Base-by-base conservation (phyloP, 1,139 yeast species). In the Pichia sp. region DNA sequence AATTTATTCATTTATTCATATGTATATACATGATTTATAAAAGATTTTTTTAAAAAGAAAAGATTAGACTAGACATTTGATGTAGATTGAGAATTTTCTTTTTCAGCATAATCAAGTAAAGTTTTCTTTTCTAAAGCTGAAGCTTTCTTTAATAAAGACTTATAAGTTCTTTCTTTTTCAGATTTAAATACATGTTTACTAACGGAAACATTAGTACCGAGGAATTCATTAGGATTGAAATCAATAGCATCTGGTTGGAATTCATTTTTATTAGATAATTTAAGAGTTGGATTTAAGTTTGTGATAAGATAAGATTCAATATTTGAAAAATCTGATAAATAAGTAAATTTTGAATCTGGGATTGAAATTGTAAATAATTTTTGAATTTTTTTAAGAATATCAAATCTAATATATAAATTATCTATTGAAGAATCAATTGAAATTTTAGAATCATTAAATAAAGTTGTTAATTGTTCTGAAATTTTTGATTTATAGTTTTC, bases 201-300 rank as follows among this genome's bases (percentile, higher is more conserved):
- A 29, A 78, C 57, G 24, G 65, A 62, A 44, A 80, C 66, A 57
- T 79, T 80, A 31, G 75, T 66, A 37, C 80, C 75, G 25, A 64
- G 65, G 50, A 69, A 76, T 20, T 68, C 69, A 30, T 65, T 59
- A 23, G 67, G 63, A 50, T 77, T 72, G 54, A 87, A 67, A 63
- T 83, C 77, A 43, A 87, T 76, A 36, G 87, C 92, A 52, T 84
- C 77, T 26, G 96, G 94, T 60, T 79, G 78, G 58, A 82, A 73
- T 62, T 84, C 95, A 55, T 74, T 74, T 38, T 50, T 44, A 65
- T 70, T 76, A 54, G 74, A 65, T 10, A 29, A 35, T 33, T 46
- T 42, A 42, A 61, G 64, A 12, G 68, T 65, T 31, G 76, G 75
- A 30, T 74, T 66, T 9, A 83, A 69, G 39, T 72, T 64, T 9